Base-by-base conservation (phyloP, 2,329 filamentous ascomycete genomes). In the Chalara sp. region DNA sequence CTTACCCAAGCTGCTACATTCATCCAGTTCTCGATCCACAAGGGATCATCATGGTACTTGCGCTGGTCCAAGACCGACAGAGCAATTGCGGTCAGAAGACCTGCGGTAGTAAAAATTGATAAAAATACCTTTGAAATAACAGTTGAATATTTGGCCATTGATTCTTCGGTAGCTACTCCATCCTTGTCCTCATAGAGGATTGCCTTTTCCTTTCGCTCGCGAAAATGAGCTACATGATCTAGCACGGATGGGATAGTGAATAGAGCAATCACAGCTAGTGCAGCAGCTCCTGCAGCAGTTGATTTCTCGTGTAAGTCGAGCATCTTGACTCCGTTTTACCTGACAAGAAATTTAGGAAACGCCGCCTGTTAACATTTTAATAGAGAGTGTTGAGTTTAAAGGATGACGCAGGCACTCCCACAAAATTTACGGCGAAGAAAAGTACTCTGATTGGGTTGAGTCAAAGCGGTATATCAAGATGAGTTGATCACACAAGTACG, bases 171-270 rank as follows among this genome's bases (percentile, higher is more conserved):
- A 32, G 83, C 84, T 56, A 76, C 73, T 46, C 87, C 87, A 67
- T 91, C 87, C 54, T 75, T 69, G 61, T 91, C 87, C 58, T 82
- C 71, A 61, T 90, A 90, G 10, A 74, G 70, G 8, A 75, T 68
- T 40, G 61, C 52, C 65, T 63, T 54, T 46, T 57, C 39, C 65
- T 58, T 59, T 53, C 63, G 44, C 43, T 45, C 39, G 62, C 58
- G 52, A 65, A 58, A 56, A 58, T 73, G 71, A 32, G 58, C 57
- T 44, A 66, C 35, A 35, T 70, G 57, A 42, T 66, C 64, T 37
- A 63, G 52, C 28, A 71, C 33, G 40, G 68, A 68, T 7, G 72
- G 72, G 6, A 69, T 47, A 10, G 71, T 68, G 45, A 67, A 61
- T 21, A 74, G 56, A 32, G 61, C 57, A 12, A 69, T 61, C 39